Evolutionary conservation across 2,329 filamentous ascomycete genomes (phyloP).

Genomic region (Colletotrichum tropicale): DNA sequence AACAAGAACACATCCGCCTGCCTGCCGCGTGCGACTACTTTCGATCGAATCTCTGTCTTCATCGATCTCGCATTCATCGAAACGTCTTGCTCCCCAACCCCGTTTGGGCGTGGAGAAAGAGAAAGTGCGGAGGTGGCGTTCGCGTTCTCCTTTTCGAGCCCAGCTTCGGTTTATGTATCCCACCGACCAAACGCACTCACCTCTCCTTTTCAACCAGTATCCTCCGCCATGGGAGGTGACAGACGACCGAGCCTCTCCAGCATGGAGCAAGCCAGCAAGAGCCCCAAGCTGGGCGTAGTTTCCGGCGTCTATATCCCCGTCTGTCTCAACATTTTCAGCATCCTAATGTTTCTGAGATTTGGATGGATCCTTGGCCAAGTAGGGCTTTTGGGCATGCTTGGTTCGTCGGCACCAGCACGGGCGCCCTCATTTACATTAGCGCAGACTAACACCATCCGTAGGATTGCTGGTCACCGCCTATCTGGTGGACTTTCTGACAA

Average conservation of each 20-base stretch:
- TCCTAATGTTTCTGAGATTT: slow-evolving; percentile 91
- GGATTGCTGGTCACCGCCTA: slow-evolving; percentile 79
- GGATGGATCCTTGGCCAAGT: slow-evolving; percentile 83
- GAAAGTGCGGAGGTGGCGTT: slow-evolving; percentile 1
- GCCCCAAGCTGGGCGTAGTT: slow-evolving; percentile 74
- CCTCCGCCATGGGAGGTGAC: slow-evolving; percentile 11
- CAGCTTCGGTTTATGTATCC: background rate
- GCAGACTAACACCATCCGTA: slow-evolving; percentile 36
- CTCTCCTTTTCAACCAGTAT: background rate
- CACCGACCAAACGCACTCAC: background rate
- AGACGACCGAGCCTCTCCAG: slow-evolving; percentile 20
- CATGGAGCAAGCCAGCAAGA: slow-evolving; percentile 40
- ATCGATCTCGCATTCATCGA: background rate
- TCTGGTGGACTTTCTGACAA: slow-evolving; percentile 81
- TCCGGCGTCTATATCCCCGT: slow-evolving; percentile 87
- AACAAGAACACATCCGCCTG: background rate
- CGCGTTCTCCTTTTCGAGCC: background rate
- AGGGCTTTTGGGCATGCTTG: slow-evolving; percentile 80
- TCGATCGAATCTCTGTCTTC: background rate
- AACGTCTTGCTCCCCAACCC: background rate
- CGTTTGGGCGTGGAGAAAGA: background rate
- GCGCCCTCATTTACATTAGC: background rate
- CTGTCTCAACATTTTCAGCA: slow-evolving; percentile 87
- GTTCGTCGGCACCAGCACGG: slow-evolving; percentile 45
- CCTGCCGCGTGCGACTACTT: background rate